Evolutionary conservation across 495 filamentous ascomycete species (phyloP), one percentile per base, ranked within the genome.

Genomic region (Cercophora newfieldiana): DNA sequence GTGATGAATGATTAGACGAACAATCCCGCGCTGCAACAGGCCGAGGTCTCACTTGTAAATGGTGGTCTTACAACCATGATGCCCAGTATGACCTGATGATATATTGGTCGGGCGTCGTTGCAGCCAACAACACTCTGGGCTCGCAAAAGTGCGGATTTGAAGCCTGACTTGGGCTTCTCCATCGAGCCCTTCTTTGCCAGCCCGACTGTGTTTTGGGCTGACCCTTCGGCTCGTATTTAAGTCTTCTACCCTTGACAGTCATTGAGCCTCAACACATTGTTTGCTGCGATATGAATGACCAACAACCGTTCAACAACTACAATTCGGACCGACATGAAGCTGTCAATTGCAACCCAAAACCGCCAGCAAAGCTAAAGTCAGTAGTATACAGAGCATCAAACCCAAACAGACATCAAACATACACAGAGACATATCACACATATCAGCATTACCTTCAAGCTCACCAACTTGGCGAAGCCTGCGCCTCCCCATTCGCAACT

Each of bases 401-500:
- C 37, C 37, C 10, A 14, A 14, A 33, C 30, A 33, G 30, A 6
- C 48, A 51, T 22, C 5, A 4, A 22, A 16, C 5, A n/a, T 16
- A 51, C 18, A n/a, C 56, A 44, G 7, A 59, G 33, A 24, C 18
- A 61, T 50, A 66, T 24, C 57, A 59, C 12, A 53, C 37, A 18
- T 19, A 47, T 28, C 28, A 6, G 48, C 24, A 24, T 16, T 22
- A 59, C 1, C 7, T 12, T 24, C 30, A 16, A 19, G 10, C 30
- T 21, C 50, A 37, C 18, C 18, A 25, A 18, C 10, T 62, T 51
- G 65, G 18, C 54, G 60, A 51, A 19, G 28, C 51, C 14, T 18
- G 25, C 7, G 5, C 51, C 30, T 70, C 72, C n/a, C 70, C 70
- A 57, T 56, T 64, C 0, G 74, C 76, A 55, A 84, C 69, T 26